Evolutionary conservation across 2,329 filamentous ascomycete genomes (phyloP).

Genomic region (Hortaea sp.): DNA sequence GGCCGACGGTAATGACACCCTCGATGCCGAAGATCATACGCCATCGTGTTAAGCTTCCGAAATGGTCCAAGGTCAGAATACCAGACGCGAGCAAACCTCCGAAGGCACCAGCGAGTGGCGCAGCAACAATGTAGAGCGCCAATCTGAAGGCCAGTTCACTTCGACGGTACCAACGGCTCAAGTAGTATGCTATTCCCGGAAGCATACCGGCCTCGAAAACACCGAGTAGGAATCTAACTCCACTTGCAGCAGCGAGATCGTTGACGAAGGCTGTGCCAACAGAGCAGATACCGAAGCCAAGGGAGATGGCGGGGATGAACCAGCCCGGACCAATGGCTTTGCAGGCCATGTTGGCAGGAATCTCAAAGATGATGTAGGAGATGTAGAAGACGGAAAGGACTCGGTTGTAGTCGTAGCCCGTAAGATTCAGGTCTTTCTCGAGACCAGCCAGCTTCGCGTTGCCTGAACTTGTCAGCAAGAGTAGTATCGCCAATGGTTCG

Average conservation of each 20-base stretch:
- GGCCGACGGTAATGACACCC: conserved; percentile 50
- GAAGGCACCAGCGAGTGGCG: conserved; percentile 60
- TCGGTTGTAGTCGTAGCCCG: conserved; percentile 45
- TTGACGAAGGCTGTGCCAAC: conserved; percentile 57
- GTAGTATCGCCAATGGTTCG: background rate
- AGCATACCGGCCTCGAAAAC: conserved; percentile 66
- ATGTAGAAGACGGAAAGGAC: conserved; percentile 62
- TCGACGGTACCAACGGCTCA: conserved; percentile 62
- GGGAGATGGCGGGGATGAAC: conserved; percentile 54
- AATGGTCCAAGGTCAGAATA: conserved; percentile 51
- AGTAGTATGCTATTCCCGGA: conserved; percentile 64
- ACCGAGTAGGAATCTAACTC: conserved; percentile 56
- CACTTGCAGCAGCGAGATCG: conserved; percentile 42
- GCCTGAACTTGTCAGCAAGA: conserved; percentile 8
- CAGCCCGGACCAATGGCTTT: conserved; percentile 63
- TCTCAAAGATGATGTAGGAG: conserved; percentile 63
- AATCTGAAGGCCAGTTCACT: conserved; percentile 58
- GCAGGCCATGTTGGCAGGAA: conserved; percentile 58
- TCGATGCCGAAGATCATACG: conserved; percentile 66
- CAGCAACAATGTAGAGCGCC: conserved; percentile 60
- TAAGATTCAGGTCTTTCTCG: background rate
- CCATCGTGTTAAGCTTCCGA: conserved; percentile 51
- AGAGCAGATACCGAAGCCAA: conserved; percentile 53
- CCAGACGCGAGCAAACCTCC: conserved; percentile 53
- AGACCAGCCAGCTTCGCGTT: conserved; percentile 25